Evolutionary conservation across 352 stramenopile species (phyloP).

Genomic region (Pythium insidiosum): DNA sequence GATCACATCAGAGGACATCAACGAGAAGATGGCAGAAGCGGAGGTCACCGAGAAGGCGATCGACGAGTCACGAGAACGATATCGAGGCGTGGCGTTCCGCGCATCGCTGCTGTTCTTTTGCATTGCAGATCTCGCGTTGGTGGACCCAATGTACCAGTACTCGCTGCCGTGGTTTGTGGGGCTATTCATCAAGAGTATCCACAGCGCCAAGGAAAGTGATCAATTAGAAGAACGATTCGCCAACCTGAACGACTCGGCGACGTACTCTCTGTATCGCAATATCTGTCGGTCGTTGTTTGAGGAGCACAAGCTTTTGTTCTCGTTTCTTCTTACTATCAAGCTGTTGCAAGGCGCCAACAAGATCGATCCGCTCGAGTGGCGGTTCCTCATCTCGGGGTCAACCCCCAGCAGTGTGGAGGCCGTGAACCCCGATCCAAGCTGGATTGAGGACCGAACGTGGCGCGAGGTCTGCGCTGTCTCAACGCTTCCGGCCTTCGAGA

Average conservation of each 20-base stretch:
- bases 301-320: slow-evolving; percentile 92
- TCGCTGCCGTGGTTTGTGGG: slow-evolving; percentile 90
- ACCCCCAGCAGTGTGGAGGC: slow-evolving; percentile 53
- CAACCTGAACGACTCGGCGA: slow-evolving; percentile 89
- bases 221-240: slow-evolving; percentile 76
- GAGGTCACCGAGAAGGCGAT: slow-evolving; percentile 90
- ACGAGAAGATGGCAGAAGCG: slow-evolving; percentile 88
- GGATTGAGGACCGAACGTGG: slow-evolving; percentile 39
- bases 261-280: slow-evolving; percentile 92
- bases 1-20: slow-evolving; percentile 89
- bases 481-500: slow-evolving; percentile 26
- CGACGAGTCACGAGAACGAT: slow-evolving; percentile 84
- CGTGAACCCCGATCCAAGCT: slow-evolving; percentile 48
- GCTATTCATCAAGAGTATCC: slow-evolving; percentile 88
- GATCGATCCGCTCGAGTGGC: slow-evolving; percentile 89
- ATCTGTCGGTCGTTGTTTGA: slow-evolving; percentile 93
- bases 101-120: slow-evolving; percentile 91
- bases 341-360: slow-evolving; percentile 59
- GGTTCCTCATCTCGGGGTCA: slow-evolving; percentile 90
- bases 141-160: slow-evolving; percentile 95
- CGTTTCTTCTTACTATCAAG: slow-evolving; percentile 89
- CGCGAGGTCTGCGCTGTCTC: slow-evolving; percentile 30
- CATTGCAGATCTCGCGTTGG: slow-evolving; percentile 84
- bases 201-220: slow-evolving; percentile 69
- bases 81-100: slow-evolving; percentile 85